Conservation (phyloP, 108 stramenopile species). For the Pseudonitzschia pungens region DNA sequence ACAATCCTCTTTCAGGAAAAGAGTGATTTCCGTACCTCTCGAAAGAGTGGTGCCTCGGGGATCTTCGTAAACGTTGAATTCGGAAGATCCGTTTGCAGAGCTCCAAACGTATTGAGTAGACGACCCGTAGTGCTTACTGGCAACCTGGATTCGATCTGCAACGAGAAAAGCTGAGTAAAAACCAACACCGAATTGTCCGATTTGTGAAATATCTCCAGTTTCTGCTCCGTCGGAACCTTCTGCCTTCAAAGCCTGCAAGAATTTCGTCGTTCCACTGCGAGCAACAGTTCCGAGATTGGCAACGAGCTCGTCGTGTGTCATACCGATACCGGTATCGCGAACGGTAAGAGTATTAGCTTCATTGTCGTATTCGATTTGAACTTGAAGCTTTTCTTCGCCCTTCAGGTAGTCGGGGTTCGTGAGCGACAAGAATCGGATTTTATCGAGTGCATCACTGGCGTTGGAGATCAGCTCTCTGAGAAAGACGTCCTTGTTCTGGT, state of each 20-base stretch:
- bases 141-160: slow-evolving; percentile 91
- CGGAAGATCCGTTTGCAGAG: slow-evolving; percentile 87
- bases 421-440: slow-evolving; percentile 94
- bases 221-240: slow-evolving; percentile 43
- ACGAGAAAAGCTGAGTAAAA: slow-evolving; percentile 98
- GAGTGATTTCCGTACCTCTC: slow-evolving; percentile 98
- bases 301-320: slow-evolving; percentile 95
- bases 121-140: slow-evolving; percentile 92
- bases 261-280: slow-evolving; percentile 98
- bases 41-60: slow-evolving; percentile 95
- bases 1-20: slow-evolving; percentile 97
- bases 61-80: slow-evolving; percentile 91
- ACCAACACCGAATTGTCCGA: slow-evolving; percentile 99
- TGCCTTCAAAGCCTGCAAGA: slow-evolving; percentile 88
- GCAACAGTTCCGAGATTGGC: slow-evolving; percentile 99
- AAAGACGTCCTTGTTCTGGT: slow-evolving; percentile 99
- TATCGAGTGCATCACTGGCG: slow-evolving; percentile 98
- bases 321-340: slow-evolving; percentile 96
- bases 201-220: slow-evolving; percentile 80
- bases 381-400: slow-evolving; percentile 78
- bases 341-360: slow-evolving; percentile 93
- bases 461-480: slow-evolving; percentile 96
- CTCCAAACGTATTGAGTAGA: slow-evolving; percentile 94
- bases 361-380: slow-evolving; percentile 90
- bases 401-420: slow-evolving; percentile 81